These are phyloP conservation scores for Phytophthora kernoviae DNA, from an alignment of 352 stramenopile genomes.

Conservation along the genomic window DNA sequence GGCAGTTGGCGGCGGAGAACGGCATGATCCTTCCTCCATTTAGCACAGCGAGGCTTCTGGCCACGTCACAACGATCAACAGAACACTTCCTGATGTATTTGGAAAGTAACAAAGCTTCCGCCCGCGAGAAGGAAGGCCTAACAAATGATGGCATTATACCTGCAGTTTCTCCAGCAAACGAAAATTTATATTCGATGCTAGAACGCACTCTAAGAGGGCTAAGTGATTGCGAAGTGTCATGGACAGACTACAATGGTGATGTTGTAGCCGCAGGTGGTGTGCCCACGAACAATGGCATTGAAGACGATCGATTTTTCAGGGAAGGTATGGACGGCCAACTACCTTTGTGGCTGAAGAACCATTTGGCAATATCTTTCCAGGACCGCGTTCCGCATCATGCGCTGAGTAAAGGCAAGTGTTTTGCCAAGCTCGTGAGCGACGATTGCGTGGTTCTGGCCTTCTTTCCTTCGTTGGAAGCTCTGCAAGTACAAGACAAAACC, in stretches of 20 bases:
- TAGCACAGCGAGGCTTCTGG: constrained; percentile 78
- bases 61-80: constrained; percentile 62
- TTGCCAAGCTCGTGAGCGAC: constrained; percentile 80
- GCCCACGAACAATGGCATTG: constrained; percentile 17
- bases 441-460: constrained; percentile 81
- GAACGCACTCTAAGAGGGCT: constrained; percentile 74
- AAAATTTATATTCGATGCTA: constrained; percentile 89
- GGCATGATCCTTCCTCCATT: constrained; percentile 80
- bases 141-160: constrained; percentile 3
- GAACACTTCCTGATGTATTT: constrained; percentile 90
- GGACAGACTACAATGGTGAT: constrained; percentile 77
- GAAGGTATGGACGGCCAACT: constrained; percentile 62
- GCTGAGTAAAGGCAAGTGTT: constrained; percentile 84
- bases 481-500: constrained; percentile 52
- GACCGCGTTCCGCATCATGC: constrained; percentile 34
- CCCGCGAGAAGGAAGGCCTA: constrained; percentile 6
- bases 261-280: constrained; percentile 24
- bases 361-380: constrained; percentile 48
- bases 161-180: constrained; percentile 66
- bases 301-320: constrained; percentile 47
- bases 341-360: constrained; percentile 75
- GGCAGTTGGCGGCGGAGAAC: constrained; percentile 46
- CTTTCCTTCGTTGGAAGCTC: constrained; percentile 65
- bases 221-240: constrained; percentile 86
- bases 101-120: constrained; percentile 37